Base-by-base conservation (phyloP, 345 rosid genomes). In the Garcia nutans region DNA sequence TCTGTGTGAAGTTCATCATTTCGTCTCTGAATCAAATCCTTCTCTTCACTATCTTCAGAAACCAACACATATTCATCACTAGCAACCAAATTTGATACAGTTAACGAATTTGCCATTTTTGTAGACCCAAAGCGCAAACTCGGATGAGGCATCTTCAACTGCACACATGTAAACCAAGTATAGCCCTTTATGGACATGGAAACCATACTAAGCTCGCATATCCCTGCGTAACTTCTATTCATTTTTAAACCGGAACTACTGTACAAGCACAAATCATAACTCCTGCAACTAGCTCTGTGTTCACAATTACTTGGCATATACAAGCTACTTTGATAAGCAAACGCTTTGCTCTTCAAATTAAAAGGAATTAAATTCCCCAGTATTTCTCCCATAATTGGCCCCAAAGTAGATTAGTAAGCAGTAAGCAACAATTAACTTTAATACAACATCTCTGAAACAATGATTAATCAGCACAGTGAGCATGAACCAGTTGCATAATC, bases 361-460 rank as follows among this genome's bases (percentile, higher is more conserved):
- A 71, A 64, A 45, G 84, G 79, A 57, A 77, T 63, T 61, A 80
- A 77, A 73, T 70, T 81, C 68, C 79, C 76, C 80, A 69, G 77
- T 0, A 82, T 20, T 60, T 82, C 88, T 49, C 69, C 77, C 88
- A 79, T 77, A 58, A 68, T 64, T 13, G 54, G 55, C 70, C 68
- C 31, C 10, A 67, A 49, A 6, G 17, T 2, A 1, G 33, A 55
- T 66, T 41, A 54, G 49, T 52, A 52, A 55, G 28, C 41, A 55
- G 41, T 16, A 12, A 24, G 8, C 19, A 62, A 8, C 50, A 20
- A 31, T 62, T 50, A 52, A 54, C 15, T 75, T 58, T 47, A 57
- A 45, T 58, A n/a, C 4, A 44, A 65, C 31, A n/a, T 12, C 52
- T 22, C 54, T 65, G 60, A 4, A 57, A 54, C 15, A 20, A 63